Percentiles rank a stretch among this genome's conserved stretches.
These are phyloP conservation scores for Gloeostereum incarnatum DNA, from an alignment of 768 basidiomycete species.

Conservation along the genomic window DNA sequence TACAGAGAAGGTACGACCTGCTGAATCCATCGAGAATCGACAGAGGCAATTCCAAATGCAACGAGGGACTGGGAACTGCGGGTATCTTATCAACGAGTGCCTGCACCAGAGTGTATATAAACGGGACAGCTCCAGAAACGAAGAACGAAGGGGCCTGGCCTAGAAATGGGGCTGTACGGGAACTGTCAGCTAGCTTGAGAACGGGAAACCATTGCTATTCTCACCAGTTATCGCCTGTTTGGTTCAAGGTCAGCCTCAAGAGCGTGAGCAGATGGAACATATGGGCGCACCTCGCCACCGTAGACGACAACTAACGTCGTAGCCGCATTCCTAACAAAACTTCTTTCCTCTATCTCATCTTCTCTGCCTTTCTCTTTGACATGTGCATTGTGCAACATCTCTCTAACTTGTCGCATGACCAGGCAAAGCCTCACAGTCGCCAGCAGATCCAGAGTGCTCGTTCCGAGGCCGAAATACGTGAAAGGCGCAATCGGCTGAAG, in stretches of 20 bases:
- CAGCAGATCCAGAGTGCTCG: constrained; percentile 58
- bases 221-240: constrained; percentile 54
- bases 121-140: constrained; percentile 56
- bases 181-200: neutral
- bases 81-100: constrained; percentile 56
- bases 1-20: constrained; percentile 71
- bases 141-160: constrained; percentile 72
- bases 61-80: constrained; percentile 35
- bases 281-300: too few species aligned
- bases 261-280: too few species aligned
- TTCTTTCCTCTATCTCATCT: constrained; percentile 32
- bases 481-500: constrained; percentile 58
- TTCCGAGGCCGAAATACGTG: constrained; percentile 50
- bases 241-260: too few species aligned
- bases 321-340: constrained; percentile 47
- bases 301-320: constrained; percentile 63
- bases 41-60: constrained; percentile 60
- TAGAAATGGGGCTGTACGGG: constrained; percentile 46
- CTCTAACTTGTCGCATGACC: constrained; percentile 57
- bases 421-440: constrained; percentile 65
- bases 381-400: constrained; percentile 35
- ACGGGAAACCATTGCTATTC: constrained; percentile 11
- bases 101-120: constrained; percentile 53
- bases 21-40: constrained; percentile 71
- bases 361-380: constrained; percentile 26